These are phyloP conservation scores for Phyllosticta citriasiana DNA, from an alignment of 2,329 filamentous ascomycete genomes.

Conservation along the genomic window DNA sequence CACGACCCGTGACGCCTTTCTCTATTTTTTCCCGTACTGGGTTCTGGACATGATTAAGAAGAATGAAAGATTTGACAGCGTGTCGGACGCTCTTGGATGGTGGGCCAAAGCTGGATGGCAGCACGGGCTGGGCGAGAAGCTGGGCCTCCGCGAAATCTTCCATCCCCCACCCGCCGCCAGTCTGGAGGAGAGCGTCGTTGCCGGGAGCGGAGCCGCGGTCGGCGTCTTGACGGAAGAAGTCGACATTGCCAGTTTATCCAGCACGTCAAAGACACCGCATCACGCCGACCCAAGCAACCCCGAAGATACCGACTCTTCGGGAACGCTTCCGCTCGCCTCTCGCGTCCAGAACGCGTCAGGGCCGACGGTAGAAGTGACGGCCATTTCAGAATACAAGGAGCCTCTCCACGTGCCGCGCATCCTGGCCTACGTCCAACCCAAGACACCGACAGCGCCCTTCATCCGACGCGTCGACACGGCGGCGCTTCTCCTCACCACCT, in stretches of 20 bases:
- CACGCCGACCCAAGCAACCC: background rate
- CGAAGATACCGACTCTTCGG: slow-evolving; percentile 1
- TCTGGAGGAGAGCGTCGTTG: slow-evolving; percentile 31
- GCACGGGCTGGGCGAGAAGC: slow-evolving; percentile 64
- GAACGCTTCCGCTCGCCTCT: slow-evolving; percentile 22
- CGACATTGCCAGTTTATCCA: slow-evolving; percentile 44
- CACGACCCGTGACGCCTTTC: slow-evolving; percentile 79
- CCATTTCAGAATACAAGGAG: slow-evolving; percentile 15
- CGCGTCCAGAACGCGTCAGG: slow-evolving; percentile 24
- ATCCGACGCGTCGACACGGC: slow-evolving; percentile 85
- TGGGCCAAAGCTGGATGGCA: slow-evolving; percentile 96
- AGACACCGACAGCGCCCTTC: slow-evolving; percentile 47
- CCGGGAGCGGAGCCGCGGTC: slow-evolving; percentile 13
- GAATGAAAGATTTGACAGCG: slow-evolving; percentile 75
- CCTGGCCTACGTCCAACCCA: slow-evolving; percentile 71
- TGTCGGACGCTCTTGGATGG: slow-evolving; percentile 85
- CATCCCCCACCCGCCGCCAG: slow-evolving; percentile 25
- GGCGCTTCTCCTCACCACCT: slow-evolving; percentile 68
- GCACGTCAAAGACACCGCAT: slow-evolving; percentile 26
- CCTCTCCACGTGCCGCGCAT: slow-evolving; percentile 56
- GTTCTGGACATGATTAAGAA: slow-evolving; percentile 70
- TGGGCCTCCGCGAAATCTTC: slow-evolving; percentile 60
- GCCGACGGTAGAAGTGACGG: slow-evolving; percentile 17
- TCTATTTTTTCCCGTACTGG: slow-evolving; percentile 92
- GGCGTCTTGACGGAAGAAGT: slow-evolving; percentile 41